Conservation (phyloP, 1,139 yeast species). For the Taiozyma sp. region DNA sequence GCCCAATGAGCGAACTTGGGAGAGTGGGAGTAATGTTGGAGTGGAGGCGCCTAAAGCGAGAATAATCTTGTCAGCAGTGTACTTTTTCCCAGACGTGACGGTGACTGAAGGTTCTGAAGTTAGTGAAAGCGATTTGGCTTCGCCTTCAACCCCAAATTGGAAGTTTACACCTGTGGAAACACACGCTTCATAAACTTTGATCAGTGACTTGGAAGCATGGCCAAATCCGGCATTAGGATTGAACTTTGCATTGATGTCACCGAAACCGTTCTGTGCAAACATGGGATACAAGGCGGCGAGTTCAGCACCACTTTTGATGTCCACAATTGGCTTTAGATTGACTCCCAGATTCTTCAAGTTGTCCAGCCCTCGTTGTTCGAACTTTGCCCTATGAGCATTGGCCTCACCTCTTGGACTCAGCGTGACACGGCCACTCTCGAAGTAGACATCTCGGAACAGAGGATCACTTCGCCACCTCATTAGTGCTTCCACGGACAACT, state of each 20-base stretch:
- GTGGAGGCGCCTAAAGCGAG: conserved; percentile 37
- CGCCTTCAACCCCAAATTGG: conserved; percentile 30
- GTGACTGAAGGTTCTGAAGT: not conserved
- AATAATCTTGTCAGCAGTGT: conserved; percentile 28
- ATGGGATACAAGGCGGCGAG: conserved; percentile 27
- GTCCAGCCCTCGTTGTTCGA: conserved; percentile 31
- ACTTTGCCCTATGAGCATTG: conserved; percentile 28
- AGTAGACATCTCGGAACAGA: conserved; percentile 28
- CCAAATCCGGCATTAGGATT: conserved; percentile 34
- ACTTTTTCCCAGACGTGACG: conserved; percentile 3
- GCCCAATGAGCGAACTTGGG: conserved; percentile 33
- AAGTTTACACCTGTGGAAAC: conserved; percentile 30
- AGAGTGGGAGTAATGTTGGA: conserved; percentile 30
- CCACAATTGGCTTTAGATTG: conserved; percentile 25
- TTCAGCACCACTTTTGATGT: conserved; percentile 25
- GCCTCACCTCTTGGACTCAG: conserved; percentile 11
- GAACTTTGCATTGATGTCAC: conserved; percentile 23
- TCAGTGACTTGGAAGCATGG: conserved; percentile 29
- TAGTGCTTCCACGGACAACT: conserved; percentile 38
- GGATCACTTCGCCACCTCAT: conserved; percentile 34
- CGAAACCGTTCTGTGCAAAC: conserved; percentile 26
- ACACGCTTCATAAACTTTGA: conserved; percentile 27
- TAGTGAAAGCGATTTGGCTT: conserved; percentile 15
- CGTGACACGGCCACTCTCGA: conserved; percentile 33
- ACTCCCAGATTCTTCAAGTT: conserved; percentile 30